These are phyloP conservation scores for Rosa multiflora DNA, from an alignment of 306 rosid genomes.

Conservation along the genomic window DNA sequence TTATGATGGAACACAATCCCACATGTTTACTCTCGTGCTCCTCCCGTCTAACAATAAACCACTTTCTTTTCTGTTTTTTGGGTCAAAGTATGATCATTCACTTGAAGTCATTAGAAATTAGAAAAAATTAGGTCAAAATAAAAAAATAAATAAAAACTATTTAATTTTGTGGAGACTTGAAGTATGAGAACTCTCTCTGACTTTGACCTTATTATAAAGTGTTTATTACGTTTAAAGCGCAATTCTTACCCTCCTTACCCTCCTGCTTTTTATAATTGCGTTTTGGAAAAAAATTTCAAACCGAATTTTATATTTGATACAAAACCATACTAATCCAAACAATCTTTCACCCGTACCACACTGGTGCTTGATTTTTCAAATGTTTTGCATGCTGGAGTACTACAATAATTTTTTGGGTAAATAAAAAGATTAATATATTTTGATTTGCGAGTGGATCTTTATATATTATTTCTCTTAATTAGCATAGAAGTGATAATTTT, in stretches of 20 bases:
- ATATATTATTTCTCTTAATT: not conserved
- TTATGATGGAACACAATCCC: conserved; percentile 41
- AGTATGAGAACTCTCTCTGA: not conserved
- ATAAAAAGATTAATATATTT: not conserved
- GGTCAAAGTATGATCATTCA: conserved; percentile 4
- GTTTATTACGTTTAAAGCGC: too few species aligned
- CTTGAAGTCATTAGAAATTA: conserved; percentile 10
- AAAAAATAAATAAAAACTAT: not conserved
- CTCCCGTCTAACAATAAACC: conserved; percentile 22
- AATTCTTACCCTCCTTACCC: not conserved
- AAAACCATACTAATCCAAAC: not conserved
- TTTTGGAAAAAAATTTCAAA: not conserved
- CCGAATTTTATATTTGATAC: not conserved
- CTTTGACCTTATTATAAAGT: too few species aligned
- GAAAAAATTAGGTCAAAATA: too few species aligned
- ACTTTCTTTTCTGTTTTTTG: not conserved
- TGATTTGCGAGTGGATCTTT: conserved; percentile 2
- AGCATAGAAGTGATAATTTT: not conserved
- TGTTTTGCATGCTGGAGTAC: not conserved
- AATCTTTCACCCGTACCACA: not conserved
- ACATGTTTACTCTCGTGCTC: conserved; percentile 69
- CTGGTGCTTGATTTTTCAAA: not conserved
- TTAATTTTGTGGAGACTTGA: not conserved
- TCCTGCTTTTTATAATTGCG: not conserved
- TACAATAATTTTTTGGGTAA: not conserved